Evolutionary conservation across 2,329 filamentous ascomycete genomes (phyloP), one percentile per base, ranked within the genome.

Genomic region (Neofusicoccum ribis): DNA sequence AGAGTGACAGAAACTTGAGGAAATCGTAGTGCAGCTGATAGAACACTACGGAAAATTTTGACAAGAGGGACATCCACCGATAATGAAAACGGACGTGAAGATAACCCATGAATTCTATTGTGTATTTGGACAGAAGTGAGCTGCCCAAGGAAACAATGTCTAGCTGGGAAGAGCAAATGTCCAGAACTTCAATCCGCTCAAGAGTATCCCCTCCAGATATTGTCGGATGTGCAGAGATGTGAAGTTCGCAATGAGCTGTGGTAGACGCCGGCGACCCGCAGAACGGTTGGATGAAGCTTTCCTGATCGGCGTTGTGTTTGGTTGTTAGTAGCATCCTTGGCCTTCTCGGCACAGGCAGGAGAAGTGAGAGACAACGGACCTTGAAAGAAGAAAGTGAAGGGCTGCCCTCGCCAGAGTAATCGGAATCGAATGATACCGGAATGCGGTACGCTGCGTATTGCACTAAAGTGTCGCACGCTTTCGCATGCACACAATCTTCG

Each of bases 381-480:
- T 80, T 12, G 68, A 69, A 70, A 77, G 77, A 79, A 81, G 80
- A 76, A 81, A 77, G 67, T 81, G 86, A 89, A 89, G 87, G 71
- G 87, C 86, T 89, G 86, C 87, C 89, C 89, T 86, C 88, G 86
- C 85, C 89, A 90, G 89, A 92, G 87, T 93, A 89, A 93, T 92
- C 90, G 89, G 91, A 93, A 93, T 93, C 89, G 90, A 92, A 91
- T 92, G 84, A 84, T 88, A 89, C 84, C 81, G 75, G 71, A 76
- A 58, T 73, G 77, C 76, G 81, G 84, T 83, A 93, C 88, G 91
- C 91, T 86, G 91, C 91, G 90, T 92, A 95, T 95, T 92, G 92
- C 90, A 94, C 92, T 95, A 85, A 92, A 93, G 91, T 92, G 88
- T 89, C 88, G 79, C 83, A 73, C 72, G 71, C 68, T 66, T 66